Evolutionary conservation across 2,329 filamentous ascomycete genomes (phyloP), one percentile per base, ranked within the genome.

Genomic region (Penicillium vulpinum): DNA sequence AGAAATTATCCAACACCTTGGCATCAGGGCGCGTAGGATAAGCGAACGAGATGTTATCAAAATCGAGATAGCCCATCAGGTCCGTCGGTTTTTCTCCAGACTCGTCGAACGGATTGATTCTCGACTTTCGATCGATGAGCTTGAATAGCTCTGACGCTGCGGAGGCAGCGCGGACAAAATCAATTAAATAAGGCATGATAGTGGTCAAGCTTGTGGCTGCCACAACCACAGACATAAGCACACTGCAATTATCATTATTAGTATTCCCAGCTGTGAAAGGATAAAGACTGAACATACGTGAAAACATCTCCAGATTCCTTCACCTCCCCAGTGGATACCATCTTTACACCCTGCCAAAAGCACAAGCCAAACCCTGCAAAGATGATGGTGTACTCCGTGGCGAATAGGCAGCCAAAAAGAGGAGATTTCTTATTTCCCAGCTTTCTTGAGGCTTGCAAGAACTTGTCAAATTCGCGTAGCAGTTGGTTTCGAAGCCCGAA

Each of bases 71-170:
- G 18, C 73, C 72, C 47, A 24, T 61, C 38, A 54, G 50, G 15
- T 40, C 52, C 3, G 36, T 29, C 1, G 65, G 63, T 16, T 38
- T 54, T 18, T 60, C 21, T 9, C 69, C 67, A 0, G 45, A 39
- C n/a, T 41, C n/a, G 8, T 48, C 45, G 5, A 76, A 62, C 0
- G 75, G 72, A 54, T 77, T 70, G 5, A 78, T 67, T 2, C 55
- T 40, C 1, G 75, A 75, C 5, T 57, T 28, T 43, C 70, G 72
- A 62, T 77, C 73, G 26, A 79, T 75, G 16, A 73, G 62, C 1
- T 57, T 38, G 54, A 78, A 77, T 8, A 78, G 67, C 56, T 78
- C 75, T 4, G 68, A 52, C 4, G 78, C 77, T 3, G 77, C 72
- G 5, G 75, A 72, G 1, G 75, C 63, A 7, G 77, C 75, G 33